Evolutionary conservation across 148 eudicot genomes (phyloP), one percentile per base, ranked within the genome.

Genomic region (Rhododendron molle): DNA sequence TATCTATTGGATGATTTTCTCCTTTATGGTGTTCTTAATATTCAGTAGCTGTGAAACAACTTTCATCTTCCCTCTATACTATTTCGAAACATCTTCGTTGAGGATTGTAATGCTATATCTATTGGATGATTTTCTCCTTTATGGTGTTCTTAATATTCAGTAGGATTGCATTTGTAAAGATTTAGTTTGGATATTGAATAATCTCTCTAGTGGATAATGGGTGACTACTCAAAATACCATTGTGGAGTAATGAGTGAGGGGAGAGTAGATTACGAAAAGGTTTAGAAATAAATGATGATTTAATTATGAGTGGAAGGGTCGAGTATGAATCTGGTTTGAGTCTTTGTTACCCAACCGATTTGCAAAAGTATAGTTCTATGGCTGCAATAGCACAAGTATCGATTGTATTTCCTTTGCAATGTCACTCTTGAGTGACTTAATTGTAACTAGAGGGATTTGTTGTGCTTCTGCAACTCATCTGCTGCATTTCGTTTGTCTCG

Each of bases 391-490:
- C 12, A 36, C 65, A 43, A 56, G 32, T 58, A 52, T 34, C 3
- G 23, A 47, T 60, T 5, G 8, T 38, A 18, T 60, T 62, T 60
- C 30, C 16, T 83, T 43, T 67, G 10, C 11, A 78, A 23, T 46
- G 80, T 40, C 26, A 28, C 58, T 46, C 60, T 14, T 79, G 81
- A 47, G 32, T 28, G 38, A 79, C 47, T 32, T 54, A 26, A 47
- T 47, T 50, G 34, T 52, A 80, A 15, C 4, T 80, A 78, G 54
- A 8, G 60, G 85, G 47, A 43, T 86, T 56, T 86, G 78, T 86
- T 76, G n/a, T 86, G 56, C 67, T 86, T 86, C 85, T 83, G 69
- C 80, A 83, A 87, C 77, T 81, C 72, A 84, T 86, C 85, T 60
- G 82, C 73, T 82, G 58, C 58, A 54, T 81, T 74, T 81, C 54